A percentile compares a stretch with the other conserved stretches of the same genome.
These are phyloP conservation scores for Trichoderma asperelloides DNA, from an alignment of 495 filamentous ascomycete genomes.

Conservation along the genomic window DNA sequence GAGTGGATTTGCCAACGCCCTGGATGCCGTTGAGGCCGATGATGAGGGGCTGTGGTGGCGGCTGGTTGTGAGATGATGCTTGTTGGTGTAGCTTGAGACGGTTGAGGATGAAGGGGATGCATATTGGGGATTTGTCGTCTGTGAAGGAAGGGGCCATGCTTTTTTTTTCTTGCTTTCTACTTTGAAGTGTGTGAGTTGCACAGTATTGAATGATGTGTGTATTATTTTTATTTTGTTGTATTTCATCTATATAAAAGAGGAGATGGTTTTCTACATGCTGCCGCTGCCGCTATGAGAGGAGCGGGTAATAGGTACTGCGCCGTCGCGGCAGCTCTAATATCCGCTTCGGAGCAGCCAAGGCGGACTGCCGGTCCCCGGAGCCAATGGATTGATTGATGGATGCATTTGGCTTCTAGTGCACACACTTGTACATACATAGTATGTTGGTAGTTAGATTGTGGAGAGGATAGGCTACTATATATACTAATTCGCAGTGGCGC, in stretches of 20 bases:
- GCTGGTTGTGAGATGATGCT: slow-evolving; percentile 23
- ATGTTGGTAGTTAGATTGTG: no score
- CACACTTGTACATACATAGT: no score
- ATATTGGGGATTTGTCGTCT: slow-evolving; percentile 82
- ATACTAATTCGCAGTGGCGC: no score
- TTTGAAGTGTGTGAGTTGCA: neutral
- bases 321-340: neutral
- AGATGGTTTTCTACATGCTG: no score
- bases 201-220: neutral
- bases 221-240: neutral
- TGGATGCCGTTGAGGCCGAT: slow-evolving; percentile 63
- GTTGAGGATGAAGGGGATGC: slow-evolving; percentile 75
- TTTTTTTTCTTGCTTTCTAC: neutral
- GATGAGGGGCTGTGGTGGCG: slow-evolving; percentile 39
- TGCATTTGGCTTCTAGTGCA: no score
- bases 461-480: no score
- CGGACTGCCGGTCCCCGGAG: no score
- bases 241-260: no score
- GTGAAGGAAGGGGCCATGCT: neutral
- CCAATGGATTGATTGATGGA: neutral
- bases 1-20: slow-evolving; percentile 84
- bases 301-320: neutral
- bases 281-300: no score
- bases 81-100: slow-evolving; percentile 44
- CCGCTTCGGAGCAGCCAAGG: neutral